A percentile compares a stretch with the other conserved stretches of the same genome.
Conservation (phyloP, 164 flowering plant genomes). For the Vitis labrusca region DNA sequence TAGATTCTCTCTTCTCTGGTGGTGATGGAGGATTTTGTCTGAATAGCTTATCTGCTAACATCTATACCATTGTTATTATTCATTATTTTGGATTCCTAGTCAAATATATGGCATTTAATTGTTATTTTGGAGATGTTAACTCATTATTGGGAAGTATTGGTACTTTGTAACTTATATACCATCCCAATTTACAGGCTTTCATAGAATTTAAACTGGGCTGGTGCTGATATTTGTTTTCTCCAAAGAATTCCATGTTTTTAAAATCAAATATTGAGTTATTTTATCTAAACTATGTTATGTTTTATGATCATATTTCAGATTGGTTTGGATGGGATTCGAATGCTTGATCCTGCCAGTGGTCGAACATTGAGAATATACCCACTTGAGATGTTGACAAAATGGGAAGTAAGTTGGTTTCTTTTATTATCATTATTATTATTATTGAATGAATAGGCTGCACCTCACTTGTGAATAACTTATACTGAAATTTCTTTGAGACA, state of each 20-base stretch:
- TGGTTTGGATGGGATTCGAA: conserved; percentile 94
- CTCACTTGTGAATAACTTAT: no score
- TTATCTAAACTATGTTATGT: background rate
- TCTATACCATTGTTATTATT: no score
- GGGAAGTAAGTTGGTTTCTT: conserved; percentile 60
- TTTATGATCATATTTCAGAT: conserved; percentile 40
- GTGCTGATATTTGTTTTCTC: background rate
- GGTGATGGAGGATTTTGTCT: no score
- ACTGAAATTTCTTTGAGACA: background rate
- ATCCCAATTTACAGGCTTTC: background rate
- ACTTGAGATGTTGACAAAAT: conserved; percentile 84
- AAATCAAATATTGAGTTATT: background rate
- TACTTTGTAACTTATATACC: background rate
- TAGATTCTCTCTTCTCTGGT: no score
- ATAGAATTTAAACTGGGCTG: background rate
- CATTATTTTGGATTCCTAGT: no score
- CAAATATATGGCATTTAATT: background rate
- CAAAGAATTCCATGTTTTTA: background rate
- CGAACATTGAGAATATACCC: conserved; percentile 90
- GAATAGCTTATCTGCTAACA: no score
- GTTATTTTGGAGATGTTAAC: background rate
- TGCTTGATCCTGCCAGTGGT: conserved; percentile 83
- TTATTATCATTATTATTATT: background rate
- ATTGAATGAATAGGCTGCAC: background rate
- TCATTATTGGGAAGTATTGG: background rate